Percentiles rank a stretch among this genome's conserved stretches.
Evolutionary conservation across 768 basidiomycete genomes (phyloP).

Genomic region (Psilocybe cyanescens): DNA sequence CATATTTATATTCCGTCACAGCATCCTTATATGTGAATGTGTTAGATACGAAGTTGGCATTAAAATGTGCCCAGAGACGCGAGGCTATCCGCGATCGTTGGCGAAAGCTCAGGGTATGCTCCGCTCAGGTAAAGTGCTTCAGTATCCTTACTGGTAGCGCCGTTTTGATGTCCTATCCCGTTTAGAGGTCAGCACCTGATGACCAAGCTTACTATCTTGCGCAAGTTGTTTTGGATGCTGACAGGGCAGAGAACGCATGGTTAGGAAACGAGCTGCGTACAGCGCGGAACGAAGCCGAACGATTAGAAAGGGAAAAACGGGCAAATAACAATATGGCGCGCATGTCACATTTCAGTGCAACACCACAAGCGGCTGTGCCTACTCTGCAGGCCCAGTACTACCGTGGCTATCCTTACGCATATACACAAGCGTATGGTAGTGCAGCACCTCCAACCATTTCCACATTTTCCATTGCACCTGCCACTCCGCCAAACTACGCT

Average conservation of each 20-base stretch:
- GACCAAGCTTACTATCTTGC: constrained; percentile 68
- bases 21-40: constrained; percentile 2
- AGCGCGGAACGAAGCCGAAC: constrained; percentile 67
- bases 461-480: constrained; percentile 33
- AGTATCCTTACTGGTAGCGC: not conserved
- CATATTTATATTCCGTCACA: constrained; percentile 8
- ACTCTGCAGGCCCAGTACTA: constrained; percentile 59
- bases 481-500: constrained; percentile 31
- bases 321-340: constrained; percentile 46
- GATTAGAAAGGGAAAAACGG: constrained; percentile 71
- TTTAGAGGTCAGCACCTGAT: constrained; percentile 62
- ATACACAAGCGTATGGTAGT: constrained; percentile 59
- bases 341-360: constrained; percentile 40
- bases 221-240: constrained; percentile 66
- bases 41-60: constrained; percentile 71
- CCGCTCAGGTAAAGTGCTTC: constrained; percentile 52
- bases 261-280: constrained; percentile 64
- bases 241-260: constrained; percentile 62
- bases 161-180: not conserved
- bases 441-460: constrained; percentile 37
- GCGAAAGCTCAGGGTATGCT: constrained; percentile 51
- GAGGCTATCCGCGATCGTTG: constrained; percentile 62
- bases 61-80: constrained; percentile 66
- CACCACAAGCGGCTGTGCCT: constrained; percentile 31
- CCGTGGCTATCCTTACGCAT: constrained; percentile 66